Percentiles rank a stretch among this genome's conserved stretches.
These are phyloP conservation scores for Paraconiothyrium sp. DNA, from an alignment of 2,329 filamentous ascomycete species.

Conservation along the genomic window DNA sequence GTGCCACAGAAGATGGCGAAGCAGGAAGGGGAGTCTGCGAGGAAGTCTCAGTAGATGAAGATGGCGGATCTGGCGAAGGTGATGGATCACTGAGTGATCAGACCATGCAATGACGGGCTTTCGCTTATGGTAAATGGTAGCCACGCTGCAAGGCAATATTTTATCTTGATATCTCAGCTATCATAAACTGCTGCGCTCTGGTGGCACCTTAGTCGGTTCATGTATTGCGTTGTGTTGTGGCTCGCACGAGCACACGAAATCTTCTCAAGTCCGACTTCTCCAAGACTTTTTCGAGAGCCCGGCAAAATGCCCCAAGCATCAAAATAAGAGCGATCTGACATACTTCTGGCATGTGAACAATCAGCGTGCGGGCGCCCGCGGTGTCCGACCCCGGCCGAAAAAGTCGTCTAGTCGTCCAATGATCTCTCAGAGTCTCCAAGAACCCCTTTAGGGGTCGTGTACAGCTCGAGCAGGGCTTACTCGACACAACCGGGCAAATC, in stretches of 20 bases:
- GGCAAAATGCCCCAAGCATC: too few species aligned
- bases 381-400: conserved; percentile 3
- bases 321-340: background rate
- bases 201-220: too few species aligned
- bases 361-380: background rate
- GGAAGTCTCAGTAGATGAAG: background rate
- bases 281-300: too few species aligned
- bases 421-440: background rate
- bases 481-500: conserved; percentile 5
- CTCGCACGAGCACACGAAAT: too few species aligned
- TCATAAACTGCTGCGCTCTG: too few species aligned
- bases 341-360: background rate
- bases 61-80: background rate
- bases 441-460: background rate
- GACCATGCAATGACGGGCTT: too few species aligned
- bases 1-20: background rate
- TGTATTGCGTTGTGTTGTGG: too few species aligned
- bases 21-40: background rate
- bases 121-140: too few species aligned
- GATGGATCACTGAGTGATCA: too few species aligned
- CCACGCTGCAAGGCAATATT: too few species aligned
- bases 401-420: background rate
- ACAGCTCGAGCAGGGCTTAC: background rate
- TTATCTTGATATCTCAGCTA: too few species aligned
- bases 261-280: too few species aligned